Evolutionary conservation across 1,284 basidiomycete genomes (phyloP), one percentile per base, ranked within the genome.

Genomic region (Heterobasidion parviporum): DNA sequence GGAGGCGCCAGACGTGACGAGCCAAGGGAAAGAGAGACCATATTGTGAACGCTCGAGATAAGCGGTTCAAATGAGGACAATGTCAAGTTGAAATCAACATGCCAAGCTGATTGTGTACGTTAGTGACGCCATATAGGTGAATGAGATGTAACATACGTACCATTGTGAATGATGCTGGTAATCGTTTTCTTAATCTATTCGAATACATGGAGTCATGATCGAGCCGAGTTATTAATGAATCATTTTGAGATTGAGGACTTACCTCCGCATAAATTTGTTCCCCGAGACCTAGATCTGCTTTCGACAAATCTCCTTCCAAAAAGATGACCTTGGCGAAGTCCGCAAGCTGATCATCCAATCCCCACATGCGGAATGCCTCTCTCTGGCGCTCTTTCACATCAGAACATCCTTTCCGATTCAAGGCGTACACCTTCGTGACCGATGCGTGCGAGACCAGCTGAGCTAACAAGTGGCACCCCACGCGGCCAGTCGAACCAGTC

Each of bases 151-250:
- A 26, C 26, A 26, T 53, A 72, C 71, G 3, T 53, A 72, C 71
- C 70, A 44, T 65, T 67, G 56, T 72, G 71, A 57, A 73, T 64
- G 49, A 73, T 65, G 50, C 60, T 56, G 14, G 63, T 66, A 4
- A 68, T 55, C 9, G 65, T 62, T 16, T 55, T 48, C 32, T 63
- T 55, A 16, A 65, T 59, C 63, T 63, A 49, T 32, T 8, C 14
- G n/a, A 6, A n/a, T 8, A 41, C 10, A 8, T 6, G 38, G n/a
- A 41, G 38, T 8, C 38, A 41, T 10, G 6, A 10, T 10, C 6
- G 5, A 8, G 18, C 44, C 15, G n/a, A 20, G 33, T 12, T 14
- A 33, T 33, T 32, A 14, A 38, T 14, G 26, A 10, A 32, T 7
- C 18, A 20, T 26, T 26, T 26, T 0, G 26, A 15, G 5, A 12